Evolutionary conservation across 257 asterid genomes (phyloP).

Genomic region (Coffea eugenioides): DNA sequence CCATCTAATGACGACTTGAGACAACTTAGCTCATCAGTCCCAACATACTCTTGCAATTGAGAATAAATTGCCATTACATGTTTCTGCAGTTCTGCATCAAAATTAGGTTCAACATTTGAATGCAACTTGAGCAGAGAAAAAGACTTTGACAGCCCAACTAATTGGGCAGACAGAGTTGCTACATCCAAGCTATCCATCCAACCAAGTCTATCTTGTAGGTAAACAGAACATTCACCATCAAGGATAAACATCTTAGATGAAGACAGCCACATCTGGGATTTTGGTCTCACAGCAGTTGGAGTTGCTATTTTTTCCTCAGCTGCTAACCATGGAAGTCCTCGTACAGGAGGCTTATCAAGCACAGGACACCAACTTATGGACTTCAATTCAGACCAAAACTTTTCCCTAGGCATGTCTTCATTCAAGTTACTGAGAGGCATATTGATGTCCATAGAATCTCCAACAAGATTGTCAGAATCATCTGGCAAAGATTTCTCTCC

Average conservation of each 20-base stretch:
- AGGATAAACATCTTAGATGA: conserved; percentile 70
- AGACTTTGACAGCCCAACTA: conserved; percentile 63
- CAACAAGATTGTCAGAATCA: conserved; percentile 38
- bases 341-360: conserved; percentile 59
- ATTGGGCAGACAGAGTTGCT: conserved; percentile 58
- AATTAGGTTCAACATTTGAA: conserved; percentile 16
- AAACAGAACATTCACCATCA: conserved; percentile 73
- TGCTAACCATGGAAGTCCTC: conserved; percentile 76
- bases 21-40: conserved; percentile 42
- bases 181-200: conserved; percentile 65
- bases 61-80: conserved; percentile 69
- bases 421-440: conserved; percentile 48
- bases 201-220: conserved; percentile 68
- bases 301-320: conserved; percentile 53
- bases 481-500: conserved; percentile 31
- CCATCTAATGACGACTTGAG: conserved; percentile 61
- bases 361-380: conserved; percentile 91
- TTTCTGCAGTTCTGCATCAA: conserved; percentile 57
- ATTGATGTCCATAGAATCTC: conserved; percentile 38
- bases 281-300: conserved; percentile 66
- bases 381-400: conserved; percentile 68
- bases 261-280: conserved; percentile 88
- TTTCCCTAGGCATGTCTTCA: conserved; percentile 55
- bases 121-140: conserved; percentile 47
- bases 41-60: conserved; percentile 64